Conservation (phyloP, 176 grass and related monocot species). For the Cymbopogon citratus region DNA sequence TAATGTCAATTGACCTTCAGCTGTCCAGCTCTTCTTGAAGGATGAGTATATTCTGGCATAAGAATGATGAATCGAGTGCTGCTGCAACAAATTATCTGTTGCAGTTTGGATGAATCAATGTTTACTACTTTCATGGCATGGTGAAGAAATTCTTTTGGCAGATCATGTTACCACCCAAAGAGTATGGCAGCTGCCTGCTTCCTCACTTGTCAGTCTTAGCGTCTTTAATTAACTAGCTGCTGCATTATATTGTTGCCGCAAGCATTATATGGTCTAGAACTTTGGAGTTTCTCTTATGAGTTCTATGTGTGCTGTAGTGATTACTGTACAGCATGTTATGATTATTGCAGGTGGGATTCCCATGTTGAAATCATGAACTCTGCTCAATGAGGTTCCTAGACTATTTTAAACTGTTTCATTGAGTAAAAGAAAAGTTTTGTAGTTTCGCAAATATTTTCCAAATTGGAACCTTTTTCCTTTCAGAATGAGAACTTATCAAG, state of each 20-base stretch:
- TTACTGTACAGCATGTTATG: neutral
- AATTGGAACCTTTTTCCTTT: neutral
- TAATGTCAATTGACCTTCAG: slow-evolving; percentile 53
- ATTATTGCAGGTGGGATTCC: neutral
- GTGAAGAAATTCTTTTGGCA: neutral
- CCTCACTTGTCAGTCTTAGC: neutral
- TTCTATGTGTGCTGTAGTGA: neutral
- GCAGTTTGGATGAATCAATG: neutral
- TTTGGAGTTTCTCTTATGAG: neutral
- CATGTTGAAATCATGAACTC: neutral
- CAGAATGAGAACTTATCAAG: neutral
- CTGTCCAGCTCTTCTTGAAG: slow-evolving; percentile 51
- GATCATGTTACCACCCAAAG: neutral
- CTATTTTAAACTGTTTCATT: neutral
- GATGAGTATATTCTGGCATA: slow-evolving; percentile 28
- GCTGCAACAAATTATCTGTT: slow-evolving; percentile 11
- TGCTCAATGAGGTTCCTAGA: neutral
- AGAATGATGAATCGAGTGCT: neutral
- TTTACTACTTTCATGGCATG: slow-evolving; percentile 11
- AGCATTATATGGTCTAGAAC: neutral
- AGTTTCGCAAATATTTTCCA: neutral
- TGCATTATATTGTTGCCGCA: slow-evolving; percentile 1
- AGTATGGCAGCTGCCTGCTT: slow-evolving; percentile 2
- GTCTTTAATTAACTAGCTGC: neutral
- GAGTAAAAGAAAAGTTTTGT: neutral